Evolutionary conservation across 2,329 filamentous ascomycete species (phyloP).

Genomic region (Gnomoniopsis sp.): DNA sequence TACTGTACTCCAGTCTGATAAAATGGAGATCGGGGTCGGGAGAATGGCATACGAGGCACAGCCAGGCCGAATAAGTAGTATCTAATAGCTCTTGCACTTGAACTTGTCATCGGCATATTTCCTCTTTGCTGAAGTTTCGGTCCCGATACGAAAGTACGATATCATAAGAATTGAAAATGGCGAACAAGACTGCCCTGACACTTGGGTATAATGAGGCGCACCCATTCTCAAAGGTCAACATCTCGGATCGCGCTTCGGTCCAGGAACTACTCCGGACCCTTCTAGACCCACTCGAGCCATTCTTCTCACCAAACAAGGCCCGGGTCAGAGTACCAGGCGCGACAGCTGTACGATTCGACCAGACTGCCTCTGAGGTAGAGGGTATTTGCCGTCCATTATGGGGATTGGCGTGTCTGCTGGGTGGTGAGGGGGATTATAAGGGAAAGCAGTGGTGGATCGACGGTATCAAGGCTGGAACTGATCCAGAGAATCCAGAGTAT

Average conservation of each 20-base stretch:
- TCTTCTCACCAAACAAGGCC: constrained; percentile 65
- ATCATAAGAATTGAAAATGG: constrained; percentile 4
- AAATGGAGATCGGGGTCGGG: constrained; percentile 4
- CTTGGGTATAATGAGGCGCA: constrained; percentile 53
- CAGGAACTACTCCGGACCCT: constrained; percentile 60
- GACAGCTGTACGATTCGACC: constrained; percentile 74
- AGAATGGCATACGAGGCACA: constrained; percentile 13
- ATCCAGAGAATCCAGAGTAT: constrained; percentile 67
- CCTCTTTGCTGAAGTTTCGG: constrained; percentile 7
- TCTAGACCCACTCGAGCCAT: constrained; percentile 67
- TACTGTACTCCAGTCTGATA: not conserved
- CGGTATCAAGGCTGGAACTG: constrained; percentile 67
- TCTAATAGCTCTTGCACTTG: constrained; percentile 20
- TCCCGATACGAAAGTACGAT: not conserved
- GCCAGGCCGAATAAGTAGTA: constrained; percentile 16
- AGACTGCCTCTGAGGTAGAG: constrained; percentile 73
- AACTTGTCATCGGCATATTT: constrained; percentile 15
- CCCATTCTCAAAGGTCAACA: constrained; percentile 50
- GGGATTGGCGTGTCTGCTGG: constrained; percentile 69
- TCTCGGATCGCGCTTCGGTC: constrained; percentile 52
- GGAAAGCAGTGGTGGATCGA: constrained; percentile 65
- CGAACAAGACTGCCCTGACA: constrained; percentile 30
- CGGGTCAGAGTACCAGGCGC: constrained; percentile 65
- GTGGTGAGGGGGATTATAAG: constrained; percentile 62
- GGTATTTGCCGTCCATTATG: constrained; percentile 73